Evolutionary conservation across 2,329 filamentous ascomycete species (phyloP), one percentile per base, ranked within the genome.

Genomic region (Alternaria sp.): DNA sequence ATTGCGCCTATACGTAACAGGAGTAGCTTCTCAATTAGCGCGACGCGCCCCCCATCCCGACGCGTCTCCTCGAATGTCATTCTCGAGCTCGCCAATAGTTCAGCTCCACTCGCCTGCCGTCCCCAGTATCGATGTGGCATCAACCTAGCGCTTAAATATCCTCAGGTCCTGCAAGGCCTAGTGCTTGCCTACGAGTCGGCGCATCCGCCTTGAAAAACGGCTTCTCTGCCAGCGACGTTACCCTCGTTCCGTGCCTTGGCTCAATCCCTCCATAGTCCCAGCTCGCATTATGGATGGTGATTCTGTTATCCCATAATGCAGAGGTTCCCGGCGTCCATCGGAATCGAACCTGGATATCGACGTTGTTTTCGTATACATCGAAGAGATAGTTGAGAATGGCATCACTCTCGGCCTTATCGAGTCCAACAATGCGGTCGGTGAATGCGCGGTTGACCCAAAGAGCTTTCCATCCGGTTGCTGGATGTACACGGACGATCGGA

Each of bases 401-500:
- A 66, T 92, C 89, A 58, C 88, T 91, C 76, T 92, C 90, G 0
- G 83, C 87, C 61, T 86, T 86, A 66, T 92, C 89, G 0, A 92
- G 75, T 0, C 89, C 90, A 0, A 92, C 86, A 48, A 92, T 92
- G 0, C 85, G 82, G 6, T 84, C 83, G 0, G 89, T 92, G 84
- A 92, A 89, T 2, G 87, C 81, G 3, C 89, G 84, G 73, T 92
- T 92, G 0, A 92, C 90, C 82, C 85, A 92, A 0, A 92, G 81
- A 0, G 88, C 83, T 75, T 91, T 92, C 90, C 90, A 92, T 0
- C 89, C 90, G 0, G 90, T 92, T 0, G 87, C 89, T 0, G 90
- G 90, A 71, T 92, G 89, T 0, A 90, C 87, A 3, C 90, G 84
- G 2, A 92, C 89, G 9, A 92, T 75, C 0, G 89, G 89, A 72